Conservation (phyloP, 1,139 yeast genomes). For the Geotrichum histeridarum region DNA sequence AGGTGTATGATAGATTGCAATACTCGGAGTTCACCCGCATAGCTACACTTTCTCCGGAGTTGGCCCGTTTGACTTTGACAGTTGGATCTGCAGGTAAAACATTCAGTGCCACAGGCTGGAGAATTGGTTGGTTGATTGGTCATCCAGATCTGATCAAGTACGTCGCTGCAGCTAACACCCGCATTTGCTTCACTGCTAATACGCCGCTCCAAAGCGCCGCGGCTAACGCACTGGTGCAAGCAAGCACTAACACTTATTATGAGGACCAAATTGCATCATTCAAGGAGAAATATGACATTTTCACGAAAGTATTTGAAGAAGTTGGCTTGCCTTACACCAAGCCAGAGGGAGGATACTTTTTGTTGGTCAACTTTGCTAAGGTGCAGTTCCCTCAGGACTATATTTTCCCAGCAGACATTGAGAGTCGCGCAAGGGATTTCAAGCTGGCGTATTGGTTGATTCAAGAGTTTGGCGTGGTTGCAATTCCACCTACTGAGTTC, state of each 20-base stretch:
- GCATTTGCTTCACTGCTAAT: slow-evolving; percentile 85
- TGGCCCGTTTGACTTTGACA: slow-evolving; percentile 72
- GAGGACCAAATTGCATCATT: slow-evolving; percentile 63
- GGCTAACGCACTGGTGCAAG: slow-evolving; percentile 64
- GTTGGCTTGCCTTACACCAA: slow-evolving; percentile 80
- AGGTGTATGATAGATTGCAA: slow-evolving; percentile 87
- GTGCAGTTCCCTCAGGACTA: slow-evolving; percentile 72
- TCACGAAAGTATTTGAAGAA: slow-evolving; percentile 76
- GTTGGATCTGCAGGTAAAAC: slow-evolving; percentile 97
- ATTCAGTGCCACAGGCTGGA: slow-evolving; percentile 98
- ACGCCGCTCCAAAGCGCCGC: slow-evolving; percentile 92
- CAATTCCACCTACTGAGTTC: slow-evolving; percentile 95
- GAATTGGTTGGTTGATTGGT: slow-evolving; percentile 94
- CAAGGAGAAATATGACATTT: slow-evolving; percentile 60
- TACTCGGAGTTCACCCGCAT: slow-evolving; percentile 75
- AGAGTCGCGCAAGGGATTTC: slow-evolving; percentile 73
- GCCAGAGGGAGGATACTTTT: slow-evolving; percentile 91
- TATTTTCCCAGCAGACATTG: slow-evolving; percentile 64
- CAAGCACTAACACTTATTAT: slow-evolving; percentile 62
- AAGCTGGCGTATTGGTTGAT: slow-evolving; percentile 88
- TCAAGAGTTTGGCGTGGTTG: slow-evolving; percentile 86
- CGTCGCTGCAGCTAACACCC: slow-evolving; percentile 84
- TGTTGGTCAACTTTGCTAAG: slow-evolving; percentile 79
- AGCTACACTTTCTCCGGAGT: slow-evolving; percentile 74
- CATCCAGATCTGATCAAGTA: slow-evolving; percentile 71